Conservation (phyloP, 257 asterid genomes). For the Solanum ossicruentum region DNA sequence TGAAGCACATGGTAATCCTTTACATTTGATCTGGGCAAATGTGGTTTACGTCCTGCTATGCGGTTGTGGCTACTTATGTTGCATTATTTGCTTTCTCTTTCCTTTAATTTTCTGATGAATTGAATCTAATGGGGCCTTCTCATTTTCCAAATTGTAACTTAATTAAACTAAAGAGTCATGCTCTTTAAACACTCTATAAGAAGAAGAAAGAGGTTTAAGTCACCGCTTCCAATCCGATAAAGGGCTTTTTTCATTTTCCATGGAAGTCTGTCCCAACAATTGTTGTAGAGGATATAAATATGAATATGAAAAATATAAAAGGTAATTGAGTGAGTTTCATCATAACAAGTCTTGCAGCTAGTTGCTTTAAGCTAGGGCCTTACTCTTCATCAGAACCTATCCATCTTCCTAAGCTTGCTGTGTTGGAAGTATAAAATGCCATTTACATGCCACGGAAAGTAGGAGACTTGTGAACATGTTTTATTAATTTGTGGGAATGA, state of each 20-base stretch:
- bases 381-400: neutral
- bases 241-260: too few relatives aligned
- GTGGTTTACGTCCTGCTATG: neutral
- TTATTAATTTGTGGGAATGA: neutral
- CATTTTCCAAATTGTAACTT: too few relatives aligned
- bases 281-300: too few relatives aligned
- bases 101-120: neutral
- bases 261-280: too few relatives aligned
- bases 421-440: neutral
- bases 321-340: neutral
- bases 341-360: neutral
- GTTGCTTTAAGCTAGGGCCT: neutral
- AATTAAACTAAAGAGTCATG: too few relatives aligned
- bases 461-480: neutral
- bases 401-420: neutral
- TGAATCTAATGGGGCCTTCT: too few relatives aligned
- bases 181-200: too few relatives aligned
- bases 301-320: too few relatives aligned
- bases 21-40: neutral
- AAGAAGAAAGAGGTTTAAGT: too few relatives aligned
- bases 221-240: too few relatives aligned
- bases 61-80: neutral
- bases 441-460: neutral
- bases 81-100: neutral
- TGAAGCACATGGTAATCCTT: constrained; percentile 79